Evolutionary conservation across 768 basidiomycete species (phyloP).

Genomic region (Lepiota venenata): DNA sequence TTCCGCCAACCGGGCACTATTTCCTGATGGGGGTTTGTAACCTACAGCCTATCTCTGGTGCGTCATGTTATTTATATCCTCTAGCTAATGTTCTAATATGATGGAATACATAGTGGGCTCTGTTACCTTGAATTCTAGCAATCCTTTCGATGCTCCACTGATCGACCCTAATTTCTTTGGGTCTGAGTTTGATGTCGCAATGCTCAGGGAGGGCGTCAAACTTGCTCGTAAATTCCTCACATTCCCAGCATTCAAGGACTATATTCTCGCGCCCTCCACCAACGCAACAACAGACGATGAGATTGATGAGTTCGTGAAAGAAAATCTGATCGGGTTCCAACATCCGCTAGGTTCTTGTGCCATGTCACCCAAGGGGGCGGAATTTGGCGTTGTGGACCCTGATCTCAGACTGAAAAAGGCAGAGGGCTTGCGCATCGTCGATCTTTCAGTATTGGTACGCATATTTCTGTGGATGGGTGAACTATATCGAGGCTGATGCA

Average conservation of each 20-base stretch:
- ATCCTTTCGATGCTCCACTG: slow-evolving; percentile 39
- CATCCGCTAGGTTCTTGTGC: slow-evolving; percentile 29
- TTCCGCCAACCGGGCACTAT: slow-evolving; percentile 26
- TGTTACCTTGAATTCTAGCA: slow-evolving; percentile 32
- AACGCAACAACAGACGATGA: slow-evolving; percentile 21
- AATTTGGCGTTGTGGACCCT: slow-evolving; percentile 29
- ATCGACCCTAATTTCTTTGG: slow-evolving; percentile 45
- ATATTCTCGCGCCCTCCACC: slow-evolving; percentile 17
- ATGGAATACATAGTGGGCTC: slow-evolving; percentile 20
- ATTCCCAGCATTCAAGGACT: slow-evolving; percentile 22
- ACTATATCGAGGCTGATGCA: background rate
- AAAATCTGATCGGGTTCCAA: slow-evolving; percentile 14
- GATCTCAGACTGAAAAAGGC: slow-evolving; percentile 29
- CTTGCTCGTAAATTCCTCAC: slow-evolving; percentile 17
- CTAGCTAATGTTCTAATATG: background rate
- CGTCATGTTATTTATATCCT: background rate
- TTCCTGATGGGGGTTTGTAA: slow-evolving; percentile 23
- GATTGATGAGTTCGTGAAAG: slow-evolving; percentile 19
- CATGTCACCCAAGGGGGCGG: slow-evolving; percentile 22
- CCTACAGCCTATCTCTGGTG: slow-evolving; percentile 34
- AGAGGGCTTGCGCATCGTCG: slow-evolving; percentile 29
- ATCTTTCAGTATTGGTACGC: slow-evolving; percentile 30
- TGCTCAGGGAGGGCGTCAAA: slow-evolving; percentile 20
- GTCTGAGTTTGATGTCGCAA: slow-evolving; percentile 22
- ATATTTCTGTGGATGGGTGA: background rate